These are phyloP conservation scores for Cryptomeria japonica DNA, from an alignment of 75 land plant genomes.

Conservation along the genomic window DNA sequence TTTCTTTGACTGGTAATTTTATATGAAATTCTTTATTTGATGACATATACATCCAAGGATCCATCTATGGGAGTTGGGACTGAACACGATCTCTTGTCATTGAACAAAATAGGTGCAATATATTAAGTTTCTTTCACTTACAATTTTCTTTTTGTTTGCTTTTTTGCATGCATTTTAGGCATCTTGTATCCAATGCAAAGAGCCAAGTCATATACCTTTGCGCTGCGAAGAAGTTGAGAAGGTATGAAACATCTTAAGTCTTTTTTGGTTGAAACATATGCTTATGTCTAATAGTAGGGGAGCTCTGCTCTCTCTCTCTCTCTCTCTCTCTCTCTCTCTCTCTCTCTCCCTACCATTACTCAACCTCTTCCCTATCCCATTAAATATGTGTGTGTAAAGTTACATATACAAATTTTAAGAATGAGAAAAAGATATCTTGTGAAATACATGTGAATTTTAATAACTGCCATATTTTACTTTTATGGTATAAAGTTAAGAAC, in stretches of 20 bases:
- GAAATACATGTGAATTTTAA: neutral
- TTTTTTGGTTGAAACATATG: neutral
- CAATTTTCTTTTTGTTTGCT: slow-evolving; percentile 12
- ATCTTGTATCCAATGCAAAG: slow-evolving; percentile 38
- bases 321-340: neutral
- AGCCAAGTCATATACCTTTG: slow-evolving; percentile 36
- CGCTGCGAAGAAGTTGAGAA: slow-evolving; percentile 37
- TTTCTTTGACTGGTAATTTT: neutral
- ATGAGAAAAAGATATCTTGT: neutral
- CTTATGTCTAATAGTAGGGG: neutral
- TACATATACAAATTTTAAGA: neutral
- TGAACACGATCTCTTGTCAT: neutral
- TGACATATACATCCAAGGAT: neutral
- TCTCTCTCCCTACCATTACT: too few relatives aligned
- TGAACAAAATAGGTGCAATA: neutral
- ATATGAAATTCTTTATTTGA: neutral
- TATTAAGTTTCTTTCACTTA: neutral
- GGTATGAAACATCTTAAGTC: slow-evolving; percentile 7
- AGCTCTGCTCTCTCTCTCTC: neutral
- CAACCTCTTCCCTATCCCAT: neutral
- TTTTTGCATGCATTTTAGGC: slow-evolving; percentile 15
- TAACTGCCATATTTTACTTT: neutral
- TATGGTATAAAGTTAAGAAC: neutral
- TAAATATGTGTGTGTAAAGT: too few relatives aligned
- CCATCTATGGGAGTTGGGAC: neutral